Conservation (phyloP, 1,284 basidiomycete species). For the Amylostereum chailletii region DNA sequence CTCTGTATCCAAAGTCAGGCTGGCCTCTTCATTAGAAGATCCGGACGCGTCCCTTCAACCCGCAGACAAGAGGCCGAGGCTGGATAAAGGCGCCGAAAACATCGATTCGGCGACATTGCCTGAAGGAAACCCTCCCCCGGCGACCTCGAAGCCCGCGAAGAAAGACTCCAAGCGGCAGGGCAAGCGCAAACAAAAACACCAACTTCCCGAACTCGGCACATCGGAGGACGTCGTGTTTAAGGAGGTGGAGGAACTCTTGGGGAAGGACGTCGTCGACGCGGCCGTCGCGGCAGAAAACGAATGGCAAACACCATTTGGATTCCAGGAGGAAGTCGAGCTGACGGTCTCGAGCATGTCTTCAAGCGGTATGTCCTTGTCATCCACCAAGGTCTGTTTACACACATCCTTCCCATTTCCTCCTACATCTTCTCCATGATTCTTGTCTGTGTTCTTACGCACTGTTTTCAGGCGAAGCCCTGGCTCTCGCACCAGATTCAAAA, state of each 20-base stretch:
- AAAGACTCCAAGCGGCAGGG: slow-evolving; percentile 8
- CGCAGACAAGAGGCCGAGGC: no score
- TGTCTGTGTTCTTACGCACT: background rate
- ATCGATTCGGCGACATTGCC: no score
- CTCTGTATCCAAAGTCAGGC: no score
- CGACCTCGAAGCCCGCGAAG: background rate
- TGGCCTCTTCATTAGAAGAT: no score
- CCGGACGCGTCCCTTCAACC: no score
- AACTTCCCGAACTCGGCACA: slow-evolving; percentile 55
- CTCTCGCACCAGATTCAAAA: slow-evolving; percentile 35
- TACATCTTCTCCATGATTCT: background rate
- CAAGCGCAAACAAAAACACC: slow-evolving; percentile 18
- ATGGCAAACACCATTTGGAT: slow-evolving; percentile 51
- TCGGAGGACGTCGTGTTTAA: slow-evolving; percentile 68
- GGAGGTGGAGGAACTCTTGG: slow-evolving; percentile 66
- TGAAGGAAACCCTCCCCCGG: no score
- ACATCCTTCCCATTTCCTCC: background rate
- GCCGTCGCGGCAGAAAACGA: slow-evolving; percentile 42
- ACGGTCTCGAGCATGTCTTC: slow-evolving; percentile 56
- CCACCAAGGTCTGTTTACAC: slow-evolving; percentile 6
- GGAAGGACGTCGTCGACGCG: slow-evolving; percentile 44
- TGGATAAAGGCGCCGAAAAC: no score
- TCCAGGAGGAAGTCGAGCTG: slow-evolving; percentile 58
- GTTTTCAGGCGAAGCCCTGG: slow-evolving; percentile 60
- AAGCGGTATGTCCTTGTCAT: slow-evolving; percentile 38